These are phyloP conservation scores for Acanthamoeba culbertsoni DNA, from an alignment of 208 protist species.

Conservation along the genomic window DNA sequence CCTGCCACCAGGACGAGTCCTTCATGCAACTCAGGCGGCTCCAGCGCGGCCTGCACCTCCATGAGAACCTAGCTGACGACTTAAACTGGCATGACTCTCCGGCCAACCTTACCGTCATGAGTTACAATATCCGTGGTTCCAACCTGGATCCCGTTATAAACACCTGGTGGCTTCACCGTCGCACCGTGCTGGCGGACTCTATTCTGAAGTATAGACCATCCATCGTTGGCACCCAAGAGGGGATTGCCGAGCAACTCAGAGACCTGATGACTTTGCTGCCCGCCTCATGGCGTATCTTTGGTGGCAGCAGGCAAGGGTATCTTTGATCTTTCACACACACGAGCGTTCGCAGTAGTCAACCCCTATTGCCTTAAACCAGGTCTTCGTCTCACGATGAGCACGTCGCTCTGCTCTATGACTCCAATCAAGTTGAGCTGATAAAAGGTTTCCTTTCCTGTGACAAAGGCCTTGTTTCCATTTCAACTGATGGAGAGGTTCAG, in stretches of 20 bases:
- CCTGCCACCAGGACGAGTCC: neutral
- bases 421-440: neutral
- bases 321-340: neutral
- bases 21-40: neutral
- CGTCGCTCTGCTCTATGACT: neutral
- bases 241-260: neutral
- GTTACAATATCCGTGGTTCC: neutral
- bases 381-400: neutral
- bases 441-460: neutral
- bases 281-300: neutral
- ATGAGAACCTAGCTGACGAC: neutral
- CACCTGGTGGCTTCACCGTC: slow-evolving; percentile 1
- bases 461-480: neutral
- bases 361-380: neutral
- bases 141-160: neutral
- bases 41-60: neutral
- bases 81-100: neutral
- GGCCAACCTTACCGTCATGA: neutral
- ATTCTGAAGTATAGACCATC: neutral
- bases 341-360: neutral
- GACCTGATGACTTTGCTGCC: neutral
- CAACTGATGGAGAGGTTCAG: neutral
- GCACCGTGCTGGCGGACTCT: neutral
- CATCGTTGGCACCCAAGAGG: neutral
- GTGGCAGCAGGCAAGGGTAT: neutral